Evolutionary conservation across 495 filamentous ascomycete species (phyloP), one percentile per base, ranked within the genome.

Genomic region (Letharia columbiana): DNA sequence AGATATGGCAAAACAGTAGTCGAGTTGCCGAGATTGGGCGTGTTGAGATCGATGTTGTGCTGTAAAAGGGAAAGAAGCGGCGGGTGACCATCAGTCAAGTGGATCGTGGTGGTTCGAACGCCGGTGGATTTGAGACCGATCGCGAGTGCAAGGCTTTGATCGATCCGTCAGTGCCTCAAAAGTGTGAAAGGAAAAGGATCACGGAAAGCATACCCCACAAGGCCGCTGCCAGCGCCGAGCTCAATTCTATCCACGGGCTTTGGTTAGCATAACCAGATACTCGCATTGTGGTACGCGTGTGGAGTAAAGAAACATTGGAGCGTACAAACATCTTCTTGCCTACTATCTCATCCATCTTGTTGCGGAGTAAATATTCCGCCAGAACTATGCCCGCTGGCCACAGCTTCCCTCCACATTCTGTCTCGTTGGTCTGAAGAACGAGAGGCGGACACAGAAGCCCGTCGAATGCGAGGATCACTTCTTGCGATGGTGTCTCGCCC

Each of bases 301-400:
- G 58, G 20, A 18, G 45, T 1, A 49, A 65, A 41, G 61, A 60
- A 65, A 23, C 40, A 42, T 47, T 20, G 47, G 40, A 72, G 45
- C 62, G 59, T 69, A 88, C 88, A 73, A 72, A 96, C 92, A 96
- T 92, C 72, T 84, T 82, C 66, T 87, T 86, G 33, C 82, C 79
- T 63, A 76, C 73, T 67, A 96, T 70, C 59, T 82, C 76, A 37
- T 82, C 77, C 66, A 77, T 74, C 69, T 89, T 88, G 67, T 84
- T 85, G 60, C 84, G 18, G 45, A 98, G 79, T 77, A 97, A 79
- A 72, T 97, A 95, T 73, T 87, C 90, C 13, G 87, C 84, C 37
- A 98, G 77, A 4, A 92, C 86, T 85, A 92, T 89, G 13, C 94
- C 94, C 2, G 94, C 94, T 1, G 92, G 94, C 94, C 94, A 98